Evolutionary conservation across 2,329 filamentous ascomycete species (phyloP).

Genomic region (Pseudogymnoascus sp.): DNA sequence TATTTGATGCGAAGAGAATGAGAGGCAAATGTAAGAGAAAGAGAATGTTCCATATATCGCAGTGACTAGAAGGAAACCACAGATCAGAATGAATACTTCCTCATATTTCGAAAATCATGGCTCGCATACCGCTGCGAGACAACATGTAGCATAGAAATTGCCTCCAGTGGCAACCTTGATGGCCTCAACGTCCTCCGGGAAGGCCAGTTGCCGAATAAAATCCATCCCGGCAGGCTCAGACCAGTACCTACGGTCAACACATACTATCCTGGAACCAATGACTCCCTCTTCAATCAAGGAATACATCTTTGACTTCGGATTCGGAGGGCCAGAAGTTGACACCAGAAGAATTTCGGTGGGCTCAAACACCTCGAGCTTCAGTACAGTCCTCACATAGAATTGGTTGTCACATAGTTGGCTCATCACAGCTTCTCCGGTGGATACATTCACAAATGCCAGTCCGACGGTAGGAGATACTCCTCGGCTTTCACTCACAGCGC

Average conservation of each 20-base stretch:
- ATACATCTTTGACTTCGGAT: slow-evolving; percentile 63
- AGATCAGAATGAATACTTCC: background rate
- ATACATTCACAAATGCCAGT: slow-evolving; percentile 77
- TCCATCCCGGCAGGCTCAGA: slow-evolving; percentile 70
- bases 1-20: slow-evolving; percentile 82
- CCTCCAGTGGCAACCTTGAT: slow-evolving; percentile 71
- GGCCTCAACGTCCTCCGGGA: slow-evolving; percentile 69
- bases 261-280: slow-evolving; percentile 49
- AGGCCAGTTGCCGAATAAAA: slow-evolving; percentile 70
- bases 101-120: background rate
- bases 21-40: slow-evolving; percentile 60
- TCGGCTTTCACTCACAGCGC: slow-evolving; percentile 80
- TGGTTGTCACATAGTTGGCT: slow-evolving; percentile 91
- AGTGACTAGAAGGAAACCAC: slow-evolving; percentile 47
- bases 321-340: slow-evolving; percentile 55
- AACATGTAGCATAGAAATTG: slow-evolving; percentile 81
- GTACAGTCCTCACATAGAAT: slow-evolving; percentile 79
- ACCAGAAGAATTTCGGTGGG: slow-evolving; percentile 76
- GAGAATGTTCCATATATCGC: slow-evolving; percentile 67
- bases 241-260: slow-evolving; percentile 73
- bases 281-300: slow-evolving; percentile 67
- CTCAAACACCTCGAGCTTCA: slow-evolving; percentile 74
- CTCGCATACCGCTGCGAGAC: slow-evolving; percentile 67
- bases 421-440: slow-evolving; percentile 73
- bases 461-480: slow-evolving; percentile 78